phyloP scores from a whole-genome alignment of 169 alveolate species.

The Babesia sp. region DNA sequence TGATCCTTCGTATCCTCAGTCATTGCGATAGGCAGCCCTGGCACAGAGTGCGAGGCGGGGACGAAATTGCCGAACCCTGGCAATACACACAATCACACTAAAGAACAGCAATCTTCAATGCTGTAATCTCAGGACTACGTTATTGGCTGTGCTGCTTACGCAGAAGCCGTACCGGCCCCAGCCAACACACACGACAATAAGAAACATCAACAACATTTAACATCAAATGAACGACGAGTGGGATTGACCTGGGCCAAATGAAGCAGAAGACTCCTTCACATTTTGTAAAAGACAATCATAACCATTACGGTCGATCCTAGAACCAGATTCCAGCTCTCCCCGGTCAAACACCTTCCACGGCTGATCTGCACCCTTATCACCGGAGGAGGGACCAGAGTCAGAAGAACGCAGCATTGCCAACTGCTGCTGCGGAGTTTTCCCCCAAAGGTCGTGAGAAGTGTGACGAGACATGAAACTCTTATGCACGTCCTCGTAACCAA shows the following conservation, averaged over 20 bases:
- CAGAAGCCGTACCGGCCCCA: background rate
- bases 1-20: background rate
- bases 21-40: slow-evolving; percentile 17
- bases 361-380: slow-evolving; percentile 9
- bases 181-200: background rate
- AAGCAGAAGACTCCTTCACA: slow-evolving; percentile 13
- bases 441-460: slow-evolving; percentile 76
- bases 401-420: slow-evolving; percentile 1
- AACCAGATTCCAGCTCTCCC: slow-evolving; percentile 22
- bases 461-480: slow-evolving; percentile 73
- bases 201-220: background rate
- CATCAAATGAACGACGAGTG: slow-evolving; percentile 13
- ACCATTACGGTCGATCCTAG: slow-evolving; percentile 2
- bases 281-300: slow-evolving; percentile 27
- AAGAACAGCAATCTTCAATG: too few relatives aligned
- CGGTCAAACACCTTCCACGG: slow-evolving; percentile 67
- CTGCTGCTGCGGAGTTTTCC: slow-evolving; percentile 76
- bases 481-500: slow-evolving; percentile 68
- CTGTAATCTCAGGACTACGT: too few relatives aligned
- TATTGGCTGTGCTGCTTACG: background rate
- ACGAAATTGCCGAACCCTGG: too few relatives aligned
- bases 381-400: background rate
- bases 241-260: slow-evolving; percentile 11
- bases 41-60: too few relatives aligned
- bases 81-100: too few relatives aligned